Percentiles rank a stretch among this genome's conserved stretches.
Evolutionary conservation across 192 early-diverging fungal genomes (phyloP).

Genomic region (Coemansia sp.): DNA sequence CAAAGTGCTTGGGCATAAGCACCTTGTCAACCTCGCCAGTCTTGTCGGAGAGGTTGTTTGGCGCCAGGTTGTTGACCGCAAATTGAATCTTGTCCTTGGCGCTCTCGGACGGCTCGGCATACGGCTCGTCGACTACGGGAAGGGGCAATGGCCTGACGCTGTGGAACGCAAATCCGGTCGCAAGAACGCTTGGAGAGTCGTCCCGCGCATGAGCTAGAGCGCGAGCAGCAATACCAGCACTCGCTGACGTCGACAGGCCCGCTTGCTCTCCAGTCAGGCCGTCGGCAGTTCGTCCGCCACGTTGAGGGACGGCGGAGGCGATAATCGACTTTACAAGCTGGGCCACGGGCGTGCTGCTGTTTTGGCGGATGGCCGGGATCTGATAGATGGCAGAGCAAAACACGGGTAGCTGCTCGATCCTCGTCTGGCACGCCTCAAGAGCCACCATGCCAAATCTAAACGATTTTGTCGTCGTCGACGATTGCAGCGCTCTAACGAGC

Average conservation of each 20-base stretch:
- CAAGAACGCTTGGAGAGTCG: neutral
- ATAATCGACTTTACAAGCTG: slow-evolving; percentile 44
- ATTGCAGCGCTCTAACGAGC: slow-evolving; percentile 83
- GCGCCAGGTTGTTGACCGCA: slow-evolving; percentile 93
- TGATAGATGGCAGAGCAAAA: slow-evolving; percentile 82
- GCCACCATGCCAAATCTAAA: slow-evolving; percentile 90
- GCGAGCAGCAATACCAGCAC: slow-evolving; percentile 31
- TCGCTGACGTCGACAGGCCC: slow-evolving; percentile 16
- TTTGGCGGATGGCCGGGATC: slow-evolving; percentile 77
- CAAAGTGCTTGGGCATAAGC: slow-evolving; percentile 67
- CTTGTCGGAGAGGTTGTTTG: slow-evolving; percentile 80
- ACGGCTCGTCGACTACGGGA: slow-evolving; percentile 28
- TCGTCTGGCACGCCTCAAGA: slow-evolving; percentile 74
- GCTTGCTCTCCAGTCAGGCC: slow-evolving; percentile 16
- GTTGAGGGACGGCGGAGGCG: slow-evolving; percentile 18
- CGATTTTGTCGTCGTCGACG: slow-evolving; percentile 73
- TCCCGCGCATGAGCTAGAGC: neutral
- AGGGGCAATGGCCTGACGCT: slow-evolving; percentile 40
- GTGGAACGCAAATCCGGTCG: slow-evolving; percentile 22
- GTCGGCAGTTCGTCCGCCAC: slow-evolving; percentile 19
- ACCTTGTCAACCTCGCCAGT: slow-evolving; percentile 62
- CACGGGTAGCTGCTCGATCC: slow-evolving; percentile 88
- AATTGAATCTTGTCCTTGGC: slow-evolving; percentile 93
- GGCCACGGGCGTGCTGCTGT: slow-evolving; percentile 38
- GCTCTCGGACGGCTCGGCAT: slow-evolving; percentile 45